Percentiles rank a stretch among this genome's conserved stretches.
Conservation (phyloP, 2,329 filamentous ascomycete genomes). For the Beauveria bassiana region DNA sequence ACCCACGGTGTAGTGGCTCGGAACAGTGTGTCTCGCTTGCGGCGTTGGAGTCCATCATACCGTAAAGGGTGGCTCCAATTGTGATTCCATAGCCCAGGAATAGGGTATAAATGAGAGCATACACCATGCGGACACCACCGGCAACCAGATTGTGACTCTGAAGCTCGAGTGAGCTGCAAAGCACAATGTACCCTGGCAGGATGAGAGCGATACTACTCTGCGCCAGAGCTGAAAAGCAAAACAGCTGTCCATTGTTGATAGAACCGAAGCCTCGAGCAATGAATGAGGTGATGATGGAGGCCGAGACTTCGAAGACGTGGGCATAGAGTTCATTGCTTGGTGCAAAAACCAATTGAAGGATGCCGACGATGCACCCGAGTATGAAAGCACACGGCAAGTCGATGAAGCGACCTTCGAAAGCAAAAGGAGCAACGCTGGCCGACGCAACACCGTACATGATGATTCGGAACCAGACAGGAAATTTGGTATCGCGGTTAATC, state of each 20-base stretch:
- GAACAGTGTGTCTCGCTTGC: constrained; percentile 36
- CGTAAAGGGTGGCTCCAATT: constrained; percentile 59
- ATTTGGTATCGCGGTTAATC: constrained; percentile 38
- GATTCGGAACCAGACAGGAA: constrained; percentile 47
- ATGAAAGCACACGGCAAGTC: constrained; percentile 72
- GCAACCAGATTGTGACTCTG: constrained; percentile 64
- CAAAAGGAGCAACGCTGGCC: constrained; percentile 69
- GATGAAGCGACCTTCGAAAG: constrained; percentile 67
- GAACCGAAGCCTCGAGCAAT: constrained; percentile 62
- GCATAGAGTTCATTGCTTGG: constrained; percentile 65
- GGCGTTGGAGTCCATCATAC: constrained; percentile 51
- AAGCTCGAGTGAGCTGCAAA: constrained; percentile 51
- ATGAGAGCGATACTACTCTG: constrained; percentile 72
- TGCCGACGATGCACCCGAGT: constrained; percentile 65
- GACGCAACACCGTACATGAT: constrained; percentile 69
- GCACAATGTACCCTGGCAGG: constrained; percentile 50
- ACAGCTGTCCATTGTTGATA: constrained; percentile 48
- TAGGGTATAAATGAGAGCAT: constrained; percentile 66
- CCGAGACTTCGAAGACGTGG: constrained; percentile 44
- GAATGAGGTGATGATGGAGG: constrained; percentile 59
- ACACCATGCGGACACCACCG: constrained; percentile 67
- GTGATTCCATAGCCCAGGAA: constrained; percentile 70
- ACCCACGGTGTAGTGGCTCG: constrained; percentile 34
- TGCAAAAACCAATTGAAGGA: constrained; percentile 66
- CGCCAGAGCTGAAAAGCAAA: constrained; percentile 65